phyloP scores from a whole-genome alignment of 768 basidiomycete genomes.

The Podaxis mareebaensis region DNA sequence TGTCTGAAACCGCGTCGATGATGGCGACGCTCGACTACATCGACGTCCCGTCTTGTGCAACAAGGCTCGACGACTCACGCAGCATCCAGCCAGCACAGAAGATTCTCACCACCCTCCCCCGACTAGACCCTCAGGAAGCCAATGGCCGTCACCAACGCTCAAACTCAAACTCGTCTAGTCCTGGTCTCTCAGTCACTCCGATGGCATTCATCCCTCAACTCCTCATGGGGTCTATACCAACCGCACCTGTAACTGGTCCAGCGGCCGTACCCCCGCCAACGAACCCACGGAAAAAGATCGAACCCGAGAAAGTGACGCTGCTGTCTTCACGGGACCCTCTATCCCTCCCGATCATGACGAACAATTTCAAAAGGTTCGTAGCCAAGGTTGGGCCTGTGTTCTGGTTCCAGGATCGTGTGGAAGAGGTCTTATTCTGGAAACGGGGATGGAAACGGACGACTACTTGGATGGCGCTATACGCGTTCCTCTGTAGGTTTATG shows the following conservation, averaged over 20 bases:
- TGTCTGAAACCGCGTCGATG: too few species aligned
- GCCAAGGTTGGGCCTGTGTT: conserved; percentile 76
- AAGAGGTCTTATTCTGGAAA: conserved; percentile 85
- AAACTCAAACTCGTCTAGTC: conserved; percentile 21
- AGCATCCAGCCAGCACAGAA: conserved; percentile 41
- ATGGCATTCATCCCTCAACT: conserved; percentile 38
- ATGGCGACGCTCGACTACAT: conserved; percentile 55
- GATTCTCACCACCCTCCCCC: conserved; percentile 44
- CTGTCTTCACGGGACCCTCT: conserved; percentile 67
- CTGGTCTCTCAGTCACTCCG: conserved; percentile 28
- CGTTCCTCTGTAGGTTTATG: conserved; percentile 69
- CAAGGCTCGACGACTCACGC: conserved; percentile 30
- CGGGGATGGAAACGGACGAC: conserved; percentile 70
- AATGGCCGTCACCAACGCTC: conserved; percentile 20
- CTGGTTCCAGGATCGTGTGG: conserved; percentile 87
- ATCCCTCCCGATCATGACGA: conserved; percentile 74
- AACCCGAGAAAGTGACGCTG: conserved; percentile 34
- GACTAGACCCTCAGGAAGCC: conserved; percentile 36
- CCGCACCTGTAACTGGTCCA: conserved; percentile 15
- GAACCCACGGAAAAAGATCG: conserved; percentile 25
- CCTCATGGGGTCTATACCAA: conserved; percentile 33
- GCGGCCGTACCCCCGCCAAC: conserved; percentile 20
- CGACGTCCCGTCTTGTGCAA: conserved; percentile 42
- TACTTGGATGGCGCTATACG: conserved; percentile 76
- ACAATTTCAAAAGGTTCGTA: conserved; percentile 82